phyloP scores from a whole-genome alignment of 495 filamentous ascomycete species.

The Hypoxylon trugodes region DNA sequence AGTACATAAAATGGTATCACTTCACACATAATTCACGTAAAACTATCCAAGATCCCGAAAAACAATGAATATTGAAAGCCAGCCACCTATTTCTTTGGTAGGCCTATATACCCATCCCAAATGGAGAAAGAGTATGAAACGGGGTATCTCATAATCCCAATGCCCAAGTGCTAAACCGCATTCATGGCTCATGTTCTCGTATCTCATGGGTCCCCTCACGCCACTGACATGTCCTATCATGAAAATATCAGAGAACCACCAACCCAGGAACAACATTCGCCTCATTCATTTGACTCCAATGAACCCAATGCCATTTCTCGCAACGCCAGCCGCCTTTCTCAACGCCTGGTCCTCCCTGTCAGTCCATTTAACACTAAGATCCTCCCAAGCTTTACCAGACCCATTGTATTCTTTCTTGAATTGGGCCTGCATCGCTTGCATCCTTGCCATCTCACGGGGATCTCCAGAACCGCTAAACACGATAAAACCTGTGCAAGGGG shows the following conservation, averaged over 20 bases:
- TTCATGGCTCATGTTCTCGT: conserved; percentile 37
- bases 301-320: conserved; percentile 83
- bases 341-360: conserved; percentile 84
- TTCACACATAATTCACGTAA: no score
- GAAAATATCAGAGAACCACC: no score
- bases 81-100: not conserved
- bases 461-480: conserved; percentile 92
- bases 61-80: not conserved
- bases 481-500: conserved; percentile 84
- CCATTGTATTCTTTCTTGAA: conserved; percentile 79
- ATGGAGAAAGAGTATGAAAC: conserved; percentile 24
- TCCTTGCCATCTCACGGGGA: conserved; percentile 75
- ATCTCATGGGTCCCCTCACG: conserved; percentile 18
- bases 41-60: no score
- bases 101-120: not conserved
- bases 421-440: conserved; percentile 75
- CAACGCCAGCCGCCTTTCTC: conserved; percentile 71
- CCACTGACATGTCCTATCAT: not conserved
- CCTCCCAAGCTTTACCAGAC: conserved; percentile 81
- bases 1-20: no score
- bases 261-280: not conserved
- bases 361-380: conserved; percentile 89
- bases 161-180: conserved; percentile 18
- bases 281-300: conserved; percentile 71
- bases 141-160: conserved; percentile 39